Conservation (phyloP, 2,329 filamentous ascomycete species). For the Colletotrichum caudatum region DNA sequence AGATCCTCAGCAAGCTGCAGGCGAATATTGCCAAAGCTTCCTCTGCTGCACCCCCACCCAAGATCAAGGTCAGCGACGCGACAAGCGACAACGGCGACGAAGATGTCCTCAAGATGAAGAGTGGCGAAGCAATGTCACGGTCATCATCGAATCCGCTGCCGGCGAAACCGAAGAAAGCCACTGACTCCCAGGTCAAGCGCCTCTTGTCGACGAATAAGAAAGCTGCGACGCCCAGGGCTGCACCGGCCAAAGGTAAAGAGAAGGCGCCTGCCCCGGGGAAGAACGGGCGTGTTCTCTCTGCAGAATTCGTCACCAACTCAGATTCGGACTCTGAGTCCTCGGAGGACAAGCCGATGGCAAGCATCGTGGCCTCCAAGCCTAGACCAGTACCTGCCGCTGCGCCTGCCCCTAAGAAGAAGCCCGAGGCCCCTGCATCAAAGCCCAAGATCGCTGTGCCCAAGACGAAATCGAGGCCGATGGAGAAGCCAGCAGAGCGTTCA, state of each 20-base stretch:
- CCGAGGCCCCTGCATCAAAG: constrained; percentile 44
- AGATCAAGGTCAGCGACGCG: constrained; percentile 60
- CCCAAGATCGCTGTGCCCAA: constrained; percentile 51
- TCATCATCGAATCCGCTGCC: constrained; percentile 64
- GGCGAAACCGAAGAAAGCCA: constrained; percentile 68
- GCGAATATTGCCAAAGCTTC: constrained; percentile 66
- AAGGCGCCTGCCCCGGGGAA: constrained; percentile 53
- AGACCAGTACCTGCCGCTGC: constrained; percentile 44
- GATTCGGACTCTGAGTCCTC: constrained; percentile 69
- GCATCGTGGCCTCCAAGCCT: constrained; percentile 50
- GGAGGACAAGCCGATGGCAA: constrained; percentile 60
- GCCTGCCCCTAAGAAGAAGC: constrained; percentile 48
- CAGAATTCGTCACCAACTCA: constrained; percentile 68
- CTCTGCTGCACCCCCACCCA: constrained; percentile 56
- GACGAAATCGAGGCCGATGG: constrained; percentile 47
- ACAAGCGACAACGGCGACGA: constrained; percentile 50
- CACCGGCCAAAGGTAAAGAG: constrained; percentile 58
- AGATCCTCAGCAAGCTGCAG: constrained; percentile 71
- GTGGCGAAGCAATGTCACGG: constrained; percentile 60
- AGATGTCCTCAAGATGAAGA: constrained; percentile 50
- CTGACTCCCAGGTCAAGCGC: constrained; percentile 68
- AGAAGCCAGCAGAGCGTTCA: constrained; percentile 44
- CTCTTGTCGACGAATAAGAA: constrained; percentile 56
- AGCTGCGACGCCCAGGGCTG: constrained; percentile 49
- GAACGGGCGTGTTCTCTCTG: constrained; percentile 63